Conservation (phyloP, 805 yeast genomes). For the Cyberlindnera amylophila region DNA sequence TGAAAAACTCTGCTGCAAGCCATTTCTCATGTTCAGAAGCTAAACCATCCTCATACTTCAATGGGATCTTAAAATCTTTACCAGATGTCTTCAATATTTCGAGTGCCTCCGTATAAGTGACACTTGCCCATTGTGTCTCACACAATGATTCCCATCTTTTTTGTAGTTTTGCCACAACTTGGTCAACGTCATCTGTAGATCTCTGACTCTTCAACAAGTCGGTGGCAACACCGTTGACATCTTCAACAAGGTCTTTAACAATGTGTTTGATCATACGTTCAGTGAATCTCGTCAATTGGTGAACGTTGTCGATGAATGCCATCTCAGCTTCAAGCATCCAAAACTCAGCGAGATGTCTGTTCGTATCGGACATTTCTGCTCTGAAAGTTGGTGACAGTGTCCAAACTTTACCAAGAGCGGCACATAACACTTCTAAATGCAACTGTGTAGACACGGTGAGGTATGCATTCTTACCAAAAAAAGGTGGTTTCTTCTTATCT, state of each 20-base stretch:
- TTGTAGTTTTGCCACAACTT: conserved; percentile 29
- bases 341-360: conserved; percentile 87
- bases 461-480: conserved; percentile 65
- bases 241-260: conserved; percentile 30
- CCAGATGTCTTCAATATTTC: conserved; percentile 37
- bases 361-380: conserved; percentile 90
- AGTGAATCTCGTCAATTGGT: conserved; percentile 58
- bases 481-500: conserved; percentile 28
- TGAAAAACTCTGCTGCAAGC: conserved; percentile 67
- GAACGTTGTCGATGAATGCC: conserved; percentile 56
- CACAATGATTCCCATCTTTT: conserved; percentile 59
- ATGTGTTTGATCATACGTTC: conserved; percentile 66
- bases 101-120: conserved; percentile 77
- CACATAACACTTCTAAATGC: conserved; percentile 78
- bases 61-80: conserved; percentile 38
- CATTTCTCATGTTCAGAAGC: conserved; percentile 89
- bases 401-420: conserved; percentile 80
- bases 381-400: conserved; percentile 88
- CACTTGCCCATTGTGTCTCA: conserved; percentile 53
- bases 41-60: conserved; percentile 69
- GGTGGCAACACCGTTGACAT: conserved; percentile 24
- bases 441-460: conserved; percentile 90
- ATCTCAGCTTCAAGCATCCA: conserved; percentile 98
- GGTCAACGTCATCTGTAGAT: conserved; percentile 33
- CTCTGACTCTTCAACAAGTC: conserved; percentile 32